Evolutionary conservation across 352 stramenopile genomes (phyloP).

Genomic region (Phytophthora cactorum): DNA sequence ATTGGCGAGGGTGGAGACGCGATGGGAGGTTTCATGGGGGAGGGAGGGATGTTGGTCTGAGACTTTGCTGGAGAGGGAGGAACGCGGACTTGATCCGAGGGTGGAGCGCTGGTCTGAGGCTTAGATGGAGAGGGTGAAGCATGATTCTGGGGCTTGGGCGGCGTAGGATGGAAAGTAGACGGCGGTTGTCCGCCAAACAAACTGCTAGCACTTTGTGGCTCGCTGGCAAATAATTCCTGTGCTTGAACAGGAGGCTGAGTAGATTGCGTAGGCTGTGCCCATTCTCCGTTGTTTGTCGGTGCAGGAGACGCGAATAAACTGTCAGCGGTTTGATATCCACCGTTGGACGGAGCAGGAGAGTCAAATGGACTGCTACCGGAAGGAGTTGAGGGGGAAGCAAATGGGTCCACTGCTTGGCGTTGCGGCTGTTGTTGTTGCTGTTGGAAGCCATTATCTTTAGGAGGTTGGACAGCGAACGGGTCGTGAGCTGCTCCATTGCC

Average conservation of each 20-base stretch:
- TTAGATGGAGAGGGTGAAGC: constrained; percentile 11
- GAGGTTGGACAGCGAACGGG: constrained; percentile 18
- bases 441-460: constrained; percentile 10
- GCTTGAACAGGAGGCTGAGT: constrained; percentile 21
- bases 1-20: not conserved
- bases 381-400: constrained; percentile 17
- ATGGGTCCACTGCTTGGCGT: constrained; percentile 16
- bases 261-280: constrained; percentile 7
- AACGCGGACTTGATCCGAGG: constrained; percentile 9
- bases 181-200: constrained; percentile 39
- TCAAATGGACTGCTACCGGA: constrained; percentile 29
- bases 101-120: constrained; percentile 3
- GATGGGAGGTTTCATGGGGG: constrained; percentile 17
- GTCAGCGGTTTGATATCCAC: constrained; percentile 30
- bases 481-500: constrained; percentile 16
- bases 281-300: constrained; percentile 25
- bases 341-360: constrained; percentile 17
- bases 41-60: constrained; percentile 1
- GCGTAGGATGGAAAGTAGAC: constrained; percentile 11
- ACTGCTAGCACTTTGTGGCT: constrained; percentile 39
- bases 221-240: constrained; percentile 43
- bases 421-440: constrained; percentile 12
- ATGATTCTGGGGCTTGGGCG: constrained; percentile 1
- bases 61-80: constrained; percentile 14
- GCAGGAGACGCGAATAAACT: constrained; percentile 36